Conservation (phyloP, 306 rosid species). For the Vigna angularis region DNA sequence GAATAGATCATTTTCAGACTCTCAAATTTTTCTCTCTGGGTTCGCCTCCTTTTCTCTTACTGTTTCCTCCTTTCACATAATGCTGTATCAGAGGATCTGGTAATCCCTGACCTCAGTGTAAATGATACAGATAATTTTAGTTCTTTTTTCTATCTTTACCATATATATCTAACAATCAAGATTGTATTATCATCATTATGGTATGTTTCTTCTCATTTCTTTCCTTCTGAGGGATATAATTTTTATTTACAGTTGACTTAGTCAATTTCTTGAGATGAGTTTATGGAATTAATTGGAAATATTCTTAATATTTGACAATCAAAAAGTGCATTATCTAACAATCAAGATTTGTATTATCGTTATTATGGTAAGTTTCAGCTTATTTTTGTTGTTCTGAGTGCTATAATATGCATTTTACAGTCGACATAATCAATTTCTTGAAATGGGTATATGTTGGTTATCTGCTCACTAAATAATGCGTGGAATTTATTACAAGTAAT, state of each 20-base stretch:
- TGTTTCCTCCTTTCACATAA: not conserved
- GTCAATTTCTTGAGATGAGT: slow-evolving; percentile 3
- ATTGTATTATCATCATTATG: slow-evolving; percentile 1
- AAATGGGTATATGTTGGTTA: slow-evolving; percentile 31
- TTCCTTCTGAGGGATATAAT: slow-evolving; percentile 29
- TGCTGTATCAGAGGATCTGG: not conserved
- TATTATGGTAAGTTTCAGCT: slow-evolving; percentile 13
- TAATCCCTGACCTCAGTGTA: not conserved
- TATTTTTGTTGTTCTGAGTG: slow-evolving; percentile 13
- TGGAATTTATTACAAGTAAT: slow-evolving; percentile 23
- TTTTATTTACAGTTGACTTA: slow-evolving; percentile 30
- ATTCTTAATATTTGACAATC: not conserved
- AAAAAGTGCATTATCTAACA: not conserved
- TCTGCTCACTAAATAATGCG: not conserved
- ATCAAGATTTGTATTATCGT: not conserved
- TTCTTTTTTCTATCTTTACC: not conserved
- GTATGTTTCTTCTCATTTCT: slow-evolving; percentile 28
- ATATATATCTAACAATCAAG: not conserved
- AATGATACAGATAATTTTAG: not conserved
- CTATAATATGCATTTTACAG: slow-evolving; percentile 32
- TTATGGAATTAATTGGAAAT: slow-evolving; percentile 1
- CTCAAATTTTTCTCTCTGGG: not conserved
- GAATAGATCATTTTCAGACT: not conserved
- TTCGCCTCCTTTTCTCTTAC: not conserved
- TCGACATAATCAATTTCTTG: slow-evolving; percentile 23